Percentiles rank a stretch among this genome's conserved stretches.
phyloP scores from a whole-genome alignment of 495 filamentous ascomycete genomes.

The Neurospora cerealis region DNA sequence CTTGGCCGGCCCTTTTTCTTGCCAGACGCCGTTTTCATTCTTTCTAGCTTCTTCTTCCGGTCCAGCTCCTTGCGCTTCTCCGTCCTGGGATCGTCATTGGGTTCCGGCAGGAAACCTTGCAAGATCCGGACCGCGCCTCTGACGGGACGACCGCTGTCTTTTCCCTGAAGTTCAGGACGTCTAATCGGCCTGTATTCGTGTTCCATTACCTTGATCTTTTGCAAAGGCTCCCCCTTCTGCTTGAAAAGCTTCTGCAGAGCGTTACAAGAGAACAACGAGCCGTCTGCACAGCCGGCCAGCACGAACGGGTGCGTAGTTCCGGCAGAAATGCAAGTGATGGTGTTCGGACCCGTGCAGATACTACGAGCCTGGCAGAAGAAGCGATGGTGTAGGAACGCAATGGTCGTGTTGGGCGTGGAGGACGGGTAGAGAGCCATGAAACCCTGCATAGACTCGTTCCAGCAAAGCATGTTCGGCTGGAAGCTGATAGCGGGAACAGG shows the following conservation, averaged over 20 bases:
- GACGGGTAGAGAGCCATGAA: slow-evolving; percentile 37
- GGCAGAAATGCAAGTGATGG: slow-evolving; percentile 32
- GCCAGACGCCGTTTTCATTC: slow-evolving; percentile 47
- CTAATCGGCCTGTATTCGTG: slow-evolving; percentile 30
- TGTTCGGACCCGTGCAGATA: slow-evolving; percentile 34
- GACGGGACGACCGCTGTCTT: background rate
- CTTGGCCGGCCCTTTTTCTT: slow-evolving; percentile 37
- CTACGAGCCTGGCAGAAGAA: slow-evolving; percentile 36
- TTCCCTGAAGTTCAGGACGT: background rate
- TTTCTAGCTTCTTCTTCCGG: slow-evolving; percentile 38
- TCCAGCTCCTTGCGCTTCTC: slow-evolving; percentile 58
- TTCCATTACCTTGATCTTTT: slow-evolving; percentile 36
- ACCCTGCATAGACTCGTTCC: slow-evolving; percentile 36
- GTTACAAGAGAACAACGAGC: slow-evolving; percentile 35
- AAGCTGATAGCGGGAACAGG: slow-evolving; percentile 33
- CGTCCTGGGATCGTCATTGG: slow-evolving; percentile 54
- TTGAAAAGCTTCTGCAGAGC: slow-evolving; percentile 35
- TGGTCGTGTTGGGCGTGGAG: slow-evolving; percentile 33
- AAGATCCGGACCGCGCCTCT: slow-evolving; percentile 30
- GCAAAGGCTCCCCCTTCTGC: slow-evolving; percentile 30
- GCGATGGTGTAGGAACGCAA: slow-evolving; percentile 35
- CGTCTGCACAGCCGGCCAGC: slow-evolving; percentile 34
- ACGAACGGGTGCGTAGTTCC: slow-evolving; percentile 35
- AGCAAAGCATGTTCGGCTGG: slow-evolving; percentile 36
- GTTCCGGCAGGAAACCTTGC: slow-evolving; percentile 36